Conservation (phyloP, 306 rosid genomes). For the Pyrus pyrifolia region DNA sequence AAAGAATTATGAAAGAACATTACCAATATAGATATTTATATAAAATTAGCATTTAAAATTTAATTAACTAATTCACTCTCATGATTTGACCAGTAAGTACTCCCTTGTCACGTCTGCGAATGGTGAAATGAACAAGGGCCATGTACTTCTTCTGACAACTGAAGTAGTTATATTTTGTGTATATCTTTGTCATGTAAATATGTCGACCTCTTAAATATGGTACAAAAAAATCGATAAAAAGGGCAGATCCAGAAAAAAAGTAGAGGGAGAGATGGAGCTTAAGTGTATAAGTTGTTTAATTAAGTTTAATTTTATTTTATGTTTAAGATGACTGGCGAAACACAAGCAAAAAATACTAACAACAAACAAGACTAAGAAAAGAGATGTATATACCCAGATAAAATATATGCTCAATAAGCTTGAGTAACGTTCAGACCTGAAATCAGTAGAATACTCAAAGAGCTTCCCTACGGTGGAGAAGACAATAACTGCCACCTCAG, state of each 20-base stretch:
- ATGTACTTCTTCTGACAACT: neutral
- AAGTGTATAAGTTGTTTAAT: neutral
- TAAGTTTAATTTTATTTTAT: neutral
- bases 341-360: neutral
- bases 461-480: slow-evolving; percentile 69
- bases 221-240: neutral
- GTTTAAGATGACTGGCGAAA: neutral
- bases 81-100: neutral
- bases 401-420: neutral
- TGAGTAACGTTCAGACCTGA: slow-evolving; percentile 33
- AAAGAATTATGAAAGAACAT: too few species aligned
- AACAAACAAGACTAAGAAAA: neutral
- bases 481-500: slow-evolving; percentile 66
- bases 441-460: slow-evolving; percentile 52
- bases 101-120: neutral
- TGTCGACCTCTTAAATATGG: neutral
- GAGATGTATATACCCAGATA: neutral
- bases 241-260: neutral
- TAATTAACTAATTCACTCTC: neutral
- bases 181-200: neutral
- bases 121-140: neutral
- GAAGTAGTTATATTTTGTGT: neutral
- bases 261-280: neutral
- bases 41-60: neutral
- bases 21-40: neutral